phyloP scores from a whole-genome alignment of 1,284 basidiomycete species.

The Naganishia sp. region DNA sequence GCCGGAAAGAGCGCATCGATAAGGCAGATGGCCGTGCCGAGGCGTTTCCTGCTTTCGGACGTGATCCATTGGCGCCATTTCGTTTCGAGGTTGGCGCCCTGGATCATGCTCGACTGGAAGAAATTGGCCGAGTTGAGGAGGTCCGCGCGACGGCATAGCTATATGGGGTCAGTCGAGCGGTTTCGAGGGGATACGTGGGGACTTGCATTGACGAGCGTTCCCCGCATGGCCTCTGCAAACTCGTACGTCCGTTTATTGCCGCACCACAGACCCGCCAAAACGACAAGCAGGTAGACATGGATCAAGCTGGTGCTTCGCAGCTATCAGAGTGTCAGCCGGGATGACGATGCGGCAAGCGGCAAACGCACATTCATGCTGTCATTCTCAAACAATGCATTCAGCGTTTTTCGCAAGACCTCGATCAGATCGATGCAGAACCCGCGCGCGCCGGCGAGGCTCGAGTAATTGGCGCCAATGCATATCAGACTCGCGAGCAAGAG shows the following conservation, averaged over 20 bases:
- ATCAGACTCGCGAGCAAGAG: constrained; percentile 37
- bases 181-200: background rate
- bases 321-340: constrained; percentile 13
- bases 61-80: constrained; percentile 38
- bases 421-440: constrained; percentile 36
- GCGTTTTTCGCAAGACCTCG: constrained; percentile 36
- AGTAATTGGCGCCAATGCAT: constrained; percentile 37
- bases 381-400: constrained; percentile 36
- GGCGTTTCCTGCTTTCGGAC: constrained; percentile 37
- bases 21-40: constrained; percentile 37
- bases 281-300: constrained; percentile 36
- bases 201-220: constrained; percentile 37
- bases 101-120: constrained; percentile 15
- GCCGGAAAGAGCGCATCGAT: constrained; percentile 51
- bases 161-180: background rate
- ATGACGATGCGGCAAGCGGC: too few relatives aligned
- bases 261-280: constrained; percentile 35
- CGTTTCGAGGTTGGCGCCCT: constrained; percentile 15
- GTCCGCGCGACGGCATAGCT: constrained; percentile 39
- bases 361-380: constrained; percentile 37
- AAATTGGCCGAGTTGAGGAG: constrained; percentile 33
- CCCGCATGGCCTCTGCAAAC: constrained; percentile 36
- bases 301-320: constrained; percentile 34
- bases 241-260: constrained; percentile 40
- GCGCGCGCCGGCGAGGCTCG: constrained; percentile 33